Evolutionary conservation across 2,329 filamentous ascomycete genomes (phyloP).

Genomic region (Nigrograna mackinnonii): DNA sequence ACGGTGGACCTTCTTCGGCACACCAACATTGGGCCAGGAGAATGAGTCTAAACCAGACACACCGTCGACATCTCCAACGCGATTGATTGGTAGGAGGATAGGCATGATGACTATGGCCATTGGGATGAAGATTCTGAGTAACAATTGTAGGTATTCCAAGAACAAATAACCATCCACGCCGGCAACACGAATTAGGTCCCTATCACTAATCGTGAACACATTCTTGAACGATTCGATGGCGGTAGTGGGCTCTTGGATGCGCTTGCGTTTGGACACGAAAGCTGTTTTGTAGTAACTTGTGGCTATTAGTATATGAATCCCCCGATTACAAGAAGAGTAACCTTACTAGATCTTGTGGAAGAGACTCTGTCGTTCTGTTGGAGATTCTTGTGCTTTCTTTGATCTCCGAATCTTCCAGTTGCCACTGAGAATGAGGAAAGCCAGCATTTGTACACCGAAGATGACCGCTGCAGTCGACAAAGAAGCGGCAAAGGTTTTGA

Average conservation of each 20-base stretch:
- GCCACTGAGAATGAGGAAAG: conserved; percentile 40
- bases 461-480: conserved; percentile 38
- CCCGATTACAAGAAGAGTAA: background rate
- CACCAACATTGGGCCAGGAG: conserved; percentile 82
- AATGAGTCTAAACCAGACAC: conserved; percentile 69
- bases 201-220: conserved; percentile 70
- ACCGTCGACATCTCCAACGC: conserved; percentile 65
- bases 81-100: conserved; percentile 84
- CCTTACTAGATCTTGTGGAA: conserved; percentile 44
- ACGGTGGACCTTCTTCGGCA: conserved; percentile 62
- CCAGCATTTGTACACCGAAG: conserved; percentile 36
- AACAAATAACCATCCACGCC: conserved; percentile 98
- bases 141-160: conserved; percentile 81
- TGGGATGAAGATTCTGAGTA: conserved; percentile 90
- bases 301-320: conserved; percentile 16
- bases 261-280: conserved; percentile 39
- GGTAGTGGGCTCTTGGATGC: conserved; percentile 36
- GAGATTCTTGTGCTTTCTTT: conserved; percentile 16
- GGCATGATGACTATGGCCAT: conserved; percentile 79
- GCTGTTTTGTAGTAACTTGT: conserved; percentile 43
- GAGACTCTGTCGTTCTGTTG: conserved; percentile 33
- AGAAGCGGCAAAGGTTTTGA: conserved; percentile 41
- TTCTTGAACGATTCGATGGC: conserved; percentile 42
- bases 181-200: conserved; percentile 91
- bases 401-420: conserved; percentile 39